Evolutionary conservation across 768 basidiomycete genomes (phyloP).

Genomic region (Termitomyces sp.): DNA sequence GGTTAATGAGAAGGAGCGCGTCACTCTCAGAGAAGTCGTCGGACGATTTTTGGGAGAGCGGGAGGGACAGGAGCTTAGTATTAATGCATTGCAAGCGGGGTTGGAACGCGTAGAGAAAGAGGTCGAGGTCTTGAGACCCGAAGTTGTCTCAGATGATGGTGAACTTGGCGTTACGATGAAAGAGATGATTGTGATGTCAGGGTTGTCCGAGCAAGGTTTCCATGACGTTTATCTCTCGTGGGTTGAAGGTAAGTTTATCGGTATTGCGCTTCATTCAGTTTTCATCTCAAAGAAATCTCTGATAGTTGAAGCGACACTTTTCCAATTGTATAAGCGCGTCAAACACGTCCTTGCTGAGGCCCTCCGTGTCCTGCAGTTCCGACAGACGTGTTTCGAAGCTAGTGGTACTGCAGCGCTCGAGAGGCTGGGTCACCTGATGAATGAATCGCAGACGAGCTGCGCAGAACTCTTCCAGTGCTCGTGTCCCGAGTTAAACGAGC

Average conservation of each 20-base stretch:
- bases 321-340: slow-evolving; percentile 79
- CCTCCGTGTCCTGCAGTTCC: slow-evolving; percentile 74
- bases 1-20: slow-evolving; percentile 38
- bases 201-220: slow-evolving; percentile 51
- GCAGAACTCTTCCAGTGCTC: slow-evolving; percentile 69
- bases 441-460: slow-evolving; percentile 73
- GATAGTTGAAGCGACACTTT: slow-evolving; percentile 71
- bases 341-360: slow-evolving; percentile 82
- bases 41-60: slow-evolving; percentile 47
- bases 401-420: slow-evolving; percentile 29
- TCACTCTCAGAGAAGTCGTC: slow-evolving; percentile 66
- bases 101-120: slow-evolving; percentile 42
- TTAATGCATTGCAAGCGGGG: slow-evolving; percentile 38
- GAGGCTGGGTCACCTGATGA: slow-evolving; percentile 68
- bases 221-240: slow-evolving; percentile 67
- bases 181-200: slow-evolving; percentile 67
- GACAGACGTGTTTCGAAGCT: slow-evolving; percentile 52
- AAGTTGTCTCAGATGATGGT: slow-evolving; percentile 24
- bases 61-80: slow-evolving; percentile 39
- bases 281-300: not conserved
- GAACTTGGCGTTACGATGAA: slow-evolving; percentile 65
- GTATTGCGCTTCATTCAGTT: not conserved
- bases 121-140: slow-evolving; percentile 49
- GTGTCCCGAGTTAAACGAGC: slow-evolving; percentile 70
- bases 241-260: slow-evolving; percentile 60